These are phyloP conservation scores for Dittrichia graveolens DNA, from an alignment of 129 eudicot genomes.

Conservation along the genomic window DNA sequence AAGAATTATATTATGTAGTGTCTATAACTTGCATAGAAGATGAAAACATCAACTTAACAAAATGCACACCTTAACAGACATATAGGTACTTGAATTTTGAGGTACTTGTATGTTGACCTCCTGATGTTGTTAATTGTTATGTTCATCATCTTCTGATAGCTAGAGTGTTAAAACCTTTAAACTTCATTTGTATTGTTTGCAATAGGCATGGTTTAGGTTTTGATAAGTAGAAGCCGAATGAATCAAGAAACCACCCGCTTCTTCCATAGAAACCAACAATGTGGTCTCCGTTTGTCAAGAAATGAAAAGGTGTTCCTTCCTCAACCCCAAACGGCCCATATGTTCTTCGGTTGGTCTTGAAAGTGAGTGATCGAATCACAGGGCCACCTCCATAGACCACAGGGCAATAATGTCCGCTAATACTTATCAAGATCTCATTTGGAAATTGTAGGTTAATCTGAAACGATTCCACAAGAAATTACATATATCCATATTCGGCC, in stretches of 20 bases:
- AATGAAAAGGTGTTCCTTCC: conserved; percentile 60
- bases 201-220: conserved; percentile 22
- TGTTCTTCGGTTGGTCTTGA: conserved; percentile 50
- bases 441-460: conserved; percentile 77
- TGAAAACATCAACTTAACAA: too few relatives aligned
- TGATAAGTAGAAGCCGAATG: conserved; percentile 46
- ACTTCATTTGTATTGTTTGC: conserved; percentile 34
- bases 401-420: conserved; percentile 53
- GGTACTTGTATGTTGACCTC: too few relatives aligned
- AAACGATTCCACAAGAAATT: background rate
- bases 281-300: conserved; percentile 47
- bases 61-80: too few relatives aligned
- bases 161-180: conserved; percentile 29
- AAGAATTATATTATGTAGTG: too few relatives aligned
- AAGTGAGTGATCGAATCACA: conserved; percentile 51
- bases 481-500: background rate
- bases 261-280: conserved; percentile 71
- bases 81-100: too few relatives aligned
- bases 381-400: conserved; percentile 63
- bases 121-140: too few relatives aligned
- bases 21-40: too few relatives aligned
- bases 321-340: conserved; percentile 78
- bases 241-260: conserved; percentile 64
- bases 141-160: background rate
- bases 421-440: conserved; percentile 57